These are phyloP conservation scores for Chlorella sp. DNA, from an alignment of 139 green algal species.

Conservation along the genomic window DNA sequence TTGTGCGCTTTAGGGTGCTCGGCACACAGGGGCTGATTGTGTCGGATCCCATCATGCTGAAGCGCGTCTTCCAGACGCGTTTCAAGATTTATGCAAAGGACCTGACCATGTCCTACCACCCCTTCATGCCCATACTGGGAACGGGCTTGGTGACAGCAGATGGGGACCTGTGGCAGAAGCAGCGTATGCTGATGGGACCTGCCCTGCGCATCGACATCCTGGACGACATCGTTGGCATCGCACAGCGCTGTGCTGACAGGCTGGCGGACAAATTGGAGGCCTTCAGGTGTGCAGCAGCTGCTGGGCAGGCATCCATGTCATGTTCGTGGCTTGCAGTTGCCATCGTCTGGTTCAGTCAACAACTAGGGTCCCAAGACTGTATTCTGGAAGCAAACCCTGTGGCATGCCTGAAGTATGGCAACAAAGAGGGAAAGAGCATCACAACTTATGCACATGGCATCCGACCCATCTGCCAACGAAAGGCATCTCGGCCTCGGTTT, in stretches of 20 bases:
- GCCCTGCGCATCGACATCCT: slow-evolving; percentile 82
- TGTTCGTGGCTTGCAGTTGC: too few species aligned
- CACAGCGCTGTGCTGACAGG: slow-evolving; percentile 57
- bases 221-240: slow-evolving; percentile 79
- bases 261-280: slow-evolving; percentile 68
- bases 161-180: slow-evolving; percentile 82
- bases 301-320: too few species aligned
- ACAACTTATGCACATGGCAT: too few species aligned
- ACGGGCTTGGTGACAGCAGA: slow-evolving; percentile 89
- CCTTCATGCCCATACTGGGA: slow-evolving; percentile 89
- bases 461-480: too few species aligned
- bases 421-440: too few species aligned
- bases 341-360: too few species aligned
- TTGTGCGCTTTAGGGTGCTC: too few species aligned
- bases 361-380: too few species aligned
- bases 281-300: too few species aligned
- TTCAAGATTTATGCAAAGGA: slow-evolving; percentile 81
- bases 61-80: slow-evolving; percentile 73
- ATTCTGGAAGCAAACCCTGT: too few species aligned
- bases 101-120: slow-evolving; percentile 69
- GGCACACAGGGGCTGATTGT: slow-evolving; percentile 63
- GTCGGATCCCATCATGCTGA: slow-evolving; percentile 54
- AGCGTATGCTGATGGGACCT: slow-evolving; percentile 78
- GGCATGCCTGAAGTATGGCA: too few species aligned
- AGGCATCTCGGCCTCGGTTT: too few species aligned